A percentile compares a stretch with the other conserved stretches of the same genome.
Conservation (phyloP, 2,329 filamentous ascomycete genomes). For the Pyrenophora seminiperda region DNA sequence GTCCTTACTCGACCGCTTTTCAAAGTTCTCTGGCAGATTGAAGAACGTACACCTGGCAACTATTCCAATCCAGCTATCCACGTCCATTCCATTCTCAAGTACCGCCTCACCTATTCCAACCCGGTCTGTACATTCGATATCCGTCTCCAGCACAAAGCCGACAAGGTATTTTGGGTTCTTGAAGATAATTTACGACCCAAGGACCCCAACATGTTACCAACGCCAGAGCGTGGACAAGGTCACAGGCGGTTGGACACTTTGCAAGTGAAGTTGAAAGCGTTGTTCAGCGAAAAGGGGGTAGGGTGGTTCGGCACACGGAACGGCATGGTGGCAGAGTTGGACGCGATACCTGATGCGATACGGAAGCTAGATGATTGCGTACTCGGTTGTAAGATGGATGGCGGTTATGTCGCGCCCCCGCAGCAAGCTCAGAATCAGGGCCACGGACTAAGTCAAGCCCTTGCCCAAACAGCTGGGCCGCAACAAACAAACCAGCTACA, state of each 20-base stretch:
- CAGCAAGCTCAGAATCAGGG: constrained; percentile 8
- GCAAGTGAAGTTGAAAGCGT: constrained; percentile 37
- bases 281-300: constrained; percentile 39
- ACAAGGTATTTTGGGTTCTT: constrained; percentile 46
- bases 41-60: constrained; percentile 52
- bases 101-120: constrained; percentile 49
- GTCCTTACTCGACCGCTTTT: constrained; percentile 68
- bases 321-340: constrained; percentile 45
- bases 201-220: constrained; percentile 30
- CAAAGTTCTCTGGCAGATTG: constrained; percentile 64
- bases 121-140: constrained; percentile 50
- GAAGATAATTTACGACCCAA: constrained; percentile 38
- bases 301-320: constrained; percentile 48
- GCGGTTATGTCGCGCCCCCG: constrained; percentile 31
- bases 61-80: constrained; percentile 41
- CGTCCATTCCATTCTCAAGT: constrained; percentile 43
- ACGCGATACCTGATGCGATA: constrained; percentile 45
- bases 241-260: constrained; percentile 40
- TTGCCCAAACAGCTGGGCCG: constrained; percentile 2
- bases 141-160: constrained; percentile 38
- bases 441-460: constrained; percentile 2
- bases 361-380: constrained; percentile 47
- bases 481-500: constrained; percentile 11
- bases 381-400: constrained; percentile 38
- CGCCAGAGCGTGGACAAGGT: constrained; percentile 28